These are phyloP conservation scores for Peronospora tabacina DNA, from an alignment of 352 stramenopile genomes.

Conservation along the genomic window DNA sequence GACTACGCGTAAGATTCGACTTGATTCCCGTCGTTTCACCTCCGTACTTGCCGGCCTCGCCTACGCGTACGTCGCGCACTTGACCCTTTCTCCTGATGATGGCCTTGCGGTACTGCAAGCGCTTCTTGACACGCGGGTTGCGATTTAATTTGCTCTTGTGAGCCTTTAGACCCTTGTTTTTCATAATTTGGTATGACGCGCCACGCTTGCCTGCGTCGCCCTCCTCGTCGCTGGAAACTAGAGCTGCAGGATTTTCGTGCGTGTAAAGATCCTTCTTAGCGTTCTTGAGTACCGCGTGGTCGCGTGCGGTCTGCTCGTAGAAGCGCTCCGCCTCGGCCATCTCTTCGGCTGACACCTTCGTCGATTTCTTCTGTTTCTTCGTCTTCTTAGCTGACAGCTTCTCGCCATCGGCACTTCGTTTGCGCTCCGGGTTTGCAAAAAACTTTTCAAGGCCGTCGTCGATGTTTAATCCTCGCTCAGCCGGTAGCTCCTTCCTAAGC, in stretches of 20 bases:
- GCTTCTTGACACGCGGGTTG: slow-evolving; percentile 98
- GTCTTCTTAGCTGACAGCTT: slow-evolving; percentile 22
- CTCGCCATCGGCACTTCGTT: slow-evolving; percentile 18
- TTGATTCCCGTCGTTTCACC: slow-evolving; percentile 88
- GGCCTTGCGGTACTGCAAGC: slow-evolving; percentile 96
- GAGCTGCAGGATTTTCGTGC: slow-evolving; percentile 42
- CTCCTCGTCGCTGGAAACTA: slow-evolving; percentile 52
- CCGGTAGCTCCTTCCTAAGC: slow-evolving; percentile 55
- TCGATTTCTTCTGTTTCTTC: slow-evolving; percentile 45
- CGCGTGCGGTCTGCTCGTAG: slow-evolving; percentile 52
- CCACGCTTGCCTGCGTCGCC: slow-evolving; percentile 86
- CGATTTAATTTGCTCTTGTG: slow-evolving; percentile 98
- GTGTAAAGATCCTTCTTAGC: slow-evolving; percentile 76
- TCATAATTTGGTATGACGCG: slow-evolving; percentile 93
- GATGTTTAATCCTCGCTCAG: slow-evolving; percentile 28
- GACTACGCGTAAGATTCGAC: slow-evolving; percentile 82
- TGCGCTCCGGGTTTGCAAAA: slow-evolving; percentile 37
- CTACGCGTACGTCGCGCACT: slow-evolving; percentile 88
- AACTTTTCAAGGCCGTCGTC: slow-evolving; percentile 71
- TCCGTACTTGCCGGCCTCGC: slow-evolving; percentile 81
- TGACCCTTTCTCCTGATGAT: slow-evolving; percentile 95
- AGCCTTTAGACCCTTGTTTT: slow-evolving; percentile 96
- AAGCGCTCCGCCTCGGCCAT: slow-evolving; percentile 58
- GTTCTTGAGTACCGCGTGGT: slow-evolving; percentile 49
- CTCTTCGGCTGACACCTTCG: slow-evolving; percentile 35